phyloP scores from a whole-genome alignment of 345 rosid genomes.

The Bruguiera parviflora region DNA sequence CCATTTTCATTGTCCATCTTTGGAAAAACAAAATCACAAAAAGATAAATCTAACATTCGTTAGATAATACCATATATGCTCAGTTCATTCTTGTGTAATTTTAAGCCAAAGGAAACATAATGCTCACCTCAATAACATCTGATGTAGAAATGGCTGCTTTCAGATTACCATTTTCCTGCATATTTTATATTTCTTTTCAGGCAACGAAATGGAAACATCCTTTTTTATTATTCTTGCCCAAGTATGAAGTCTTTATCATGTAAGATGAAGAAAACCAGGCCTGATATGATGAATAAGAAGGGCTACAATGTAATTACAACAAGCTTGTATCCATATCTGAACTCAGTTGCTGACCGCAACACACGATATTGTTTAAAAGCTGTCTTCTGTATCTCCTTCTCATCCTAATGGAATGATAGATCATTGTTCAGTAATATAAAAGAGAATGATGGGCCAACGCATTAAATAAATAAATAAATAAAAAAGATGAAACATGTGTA shows the following conservation, averaged over 20 bases:
- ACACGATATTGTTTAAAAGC: constrained; percentile 75
- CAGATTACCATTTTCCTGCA: constrained; percentile 77
- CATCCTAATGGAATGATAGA: constrained; percentile 50
- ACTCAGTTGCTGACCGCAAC: constrained; percentile 62
- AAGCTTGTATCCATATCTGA: constrained; percentile 96
- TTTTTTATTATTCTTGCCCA: neutral
- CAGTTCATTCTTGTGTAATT: too few species aligned
- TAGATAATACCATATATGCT: too few species aligned
- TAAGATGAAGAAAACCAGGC: neutral
- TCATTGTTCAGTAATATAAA: constrained; percentile 14
- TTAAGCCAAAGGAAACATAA: neutral
- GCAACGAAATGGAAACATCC: neutral
- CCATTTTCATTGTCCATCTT: neutral
- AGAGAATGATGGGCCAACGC: constrained; percentile 5
- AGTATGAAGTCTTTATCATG: neutral
- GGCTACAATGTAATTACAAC: constrained; percentile 51
- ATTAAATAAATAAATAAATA: neutral
- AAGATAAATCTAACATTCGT: too few species aligned
- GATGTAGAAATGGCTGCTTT: constrained; percentile 70
- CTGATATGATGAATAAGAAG: neutral
- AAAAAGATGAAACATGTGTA: neutral
- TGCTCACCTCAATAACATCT: constrained; percentile 75
- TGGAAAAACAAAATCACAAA: too few species aligned
- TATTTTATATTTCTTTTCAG: constrained; percentile 10
- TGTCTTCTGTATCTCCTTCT: constrained; percentile 85